A percentile compares a stretch with the other conserved stretches of the same genome.
These are phyloP conservation scores for Apophysomyces variabilis DNA, from an alignment of 371 early-diverging fungal species.

Conservation along the genomic window DNA sequence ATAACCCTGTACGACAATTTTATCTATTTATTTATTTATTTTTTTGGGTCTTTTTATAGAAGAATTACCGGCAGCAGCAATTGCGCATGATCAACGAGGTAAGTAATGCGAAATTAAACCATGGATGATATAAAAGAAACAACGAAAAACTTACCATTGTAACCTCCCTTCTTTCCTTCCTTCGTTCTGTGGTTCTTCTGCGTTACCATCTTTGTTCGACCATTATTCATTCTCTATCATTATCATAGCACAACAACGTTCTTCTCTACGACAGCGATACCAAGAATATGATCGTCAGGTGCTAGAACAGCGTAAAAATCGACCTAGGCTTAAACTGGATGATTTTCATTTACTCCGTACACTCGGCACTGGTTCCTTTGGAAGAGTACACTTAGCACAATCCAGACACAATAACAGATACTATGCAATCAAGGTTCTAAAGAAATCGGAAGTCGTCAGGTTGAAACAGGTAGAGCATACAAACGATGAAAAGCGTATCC, in stretches of 20 bases:
- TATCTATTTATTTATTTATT: too few relatives aligned
- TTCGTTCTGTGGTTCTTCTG: too few relatives aligned
- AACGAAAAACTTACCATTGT: not conserved
- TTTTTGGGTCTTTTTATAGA: not conserved
- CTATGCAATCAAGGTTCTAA: slow-evolving; percentile 93
- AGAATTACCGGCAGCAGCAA: not conserved
- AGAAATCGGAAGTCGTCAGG: slow-evolving; percentile 90
- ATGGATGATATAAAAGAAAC: not conserved
- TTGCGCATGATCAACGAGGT: slow-evolving; percentile 10
- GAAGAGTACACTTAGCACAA: slow-evolving; percentile 89
- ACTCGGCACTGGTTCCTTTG: slow-evolving; percentile 99
- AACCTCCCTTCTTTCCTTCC: too few relatives aligned
- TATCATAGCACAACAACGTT: slow-evolving; percentile 14
- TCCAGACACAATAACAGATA: slow-evolving; percentile 85
- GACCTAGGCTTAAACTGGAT: slow-evolving; percentile 55
- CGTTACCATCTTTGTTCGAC: too few relatives aligned
- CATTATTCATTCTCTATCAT: too few relatives aligned
- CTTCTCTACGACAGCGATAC: slow-evolving; percentile 23
- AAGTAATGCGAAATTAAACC: not conserved
- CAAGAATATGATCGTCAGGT: slow-evolving; percentile 20
- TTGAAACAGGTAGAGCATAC: slow-evolving; percentile 95
- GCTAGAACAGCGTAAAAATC: slow-evolving; percentile 3
- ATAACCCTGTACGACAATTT: too few relatives aligned
- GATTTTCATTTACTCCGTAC: slow-evolving; percentile 77
- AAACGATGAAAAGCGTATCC: slow-evolving; percentile 85